These are phyloP conservation scores for Pythium plurisporium DNA, from an alignment of 352 stramenopile genomes.

Conservation along the genomic window DNA sequence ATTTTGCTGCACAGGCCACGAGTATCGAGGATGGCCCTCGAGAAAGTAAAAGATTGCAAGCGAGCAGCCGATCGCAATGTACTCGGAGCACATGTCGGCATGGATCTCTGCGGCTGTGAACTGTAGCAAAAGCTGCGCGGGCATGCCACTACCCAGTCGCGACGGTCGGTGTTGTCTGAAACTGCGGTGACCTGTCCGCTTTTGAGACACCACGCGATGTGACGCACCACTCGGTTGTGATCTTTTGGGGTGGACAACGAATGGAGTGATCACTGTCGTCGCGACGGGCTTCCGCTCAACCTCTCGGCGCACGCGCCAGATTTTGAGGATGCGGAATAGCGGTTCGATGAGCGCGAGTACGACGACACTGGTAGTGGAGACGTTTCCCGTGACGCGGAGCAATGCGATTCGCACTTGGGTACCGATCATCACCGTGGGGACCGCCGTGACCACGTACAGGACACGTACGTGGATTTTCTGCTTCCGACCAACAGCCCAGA, in stretches of 20 bases:
- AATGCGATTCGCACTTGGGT: constrained; percentile 14
- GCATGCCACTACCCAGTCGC: background rate
- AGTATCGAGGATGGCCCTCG: constrained; percentile 14
- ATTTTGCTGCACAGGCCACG: constrained; percentile 18
- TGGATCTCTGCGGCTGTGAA: constrained; percentile 15
- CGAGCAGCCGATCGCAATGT: constrained; percentile 33
- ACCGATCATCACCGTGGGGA: constrained; percentile 18
- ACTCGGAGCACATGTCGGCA: constrained; percentile 37
- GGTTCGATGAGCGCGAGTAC: constrained; percentile 5
- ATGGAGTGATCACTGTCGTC: background rate
- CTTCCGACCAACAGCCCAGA: background rate
- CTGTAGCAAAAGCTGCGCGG: constrained; percentile 5
- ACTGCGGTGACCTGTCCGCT: too few relatives aligned
- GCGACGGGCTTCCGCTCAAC: background rate
- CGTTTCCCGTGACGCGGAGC: background rate
- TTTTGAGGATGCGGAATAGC: constrained; percentile 7
- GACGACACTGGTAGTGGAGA: background rate
- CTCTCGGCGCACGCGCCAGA: constrained; percentile 3
- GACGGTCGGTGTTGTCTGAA: background rate
- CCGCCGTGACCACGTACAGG: constrained; percentile 3
- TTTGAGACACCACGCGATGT: too few relatives aligned
- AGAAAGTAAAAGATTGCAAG: constrained; percentile 27
- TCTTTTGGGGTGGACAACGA: background rate
- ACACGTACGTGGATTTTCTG: background rate
- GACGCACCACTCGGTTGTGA: background rate